These are phyloP conservation scores for Venturia pyrina DNA, from an alignment of 2,329 filamentous ascomycete genomes.

Conservation along the genomic window DNA sequence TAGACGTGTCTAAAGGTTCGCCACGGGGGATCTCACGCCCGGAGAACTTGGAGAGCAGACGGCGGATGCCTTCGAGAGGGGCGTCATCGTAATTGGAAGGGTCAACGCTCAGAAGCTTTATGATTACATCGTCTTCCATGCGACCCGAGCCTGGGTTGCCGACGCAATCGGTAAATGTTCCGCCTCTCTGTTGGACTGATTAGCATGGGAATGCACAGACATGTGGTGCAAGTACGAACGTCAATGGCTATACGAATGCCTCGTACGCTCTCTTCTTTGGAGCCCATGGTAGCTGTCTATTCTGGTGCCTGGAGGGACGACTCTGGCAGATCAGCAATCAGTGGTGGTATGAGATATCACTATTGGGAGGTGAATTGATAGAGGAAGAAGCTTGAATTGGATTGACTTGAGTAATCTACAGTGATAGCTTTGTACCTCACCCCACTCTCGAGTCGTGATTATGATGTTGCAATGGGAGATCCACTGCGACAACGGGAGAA, in stretches of 20 bases:
- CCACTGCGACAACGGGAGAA: neutral
- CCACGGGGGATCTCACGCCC: conserved; percentile 68
- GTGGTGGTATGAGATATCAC: neutral
- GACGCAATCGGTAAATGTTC: conserved; percentile 88
- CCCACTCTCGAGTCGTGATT: neutral
- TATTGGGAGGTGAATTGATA: neutral
- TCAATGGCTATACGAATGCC: conserved; percentile 67
- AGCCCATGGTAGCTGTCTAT: neutral
- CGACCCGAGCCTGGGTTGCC: conserved; percentile 63
- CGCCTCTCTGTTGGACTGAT: conserved; percentile 50
- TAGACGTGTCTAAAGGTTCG: conserved; percentile 65
- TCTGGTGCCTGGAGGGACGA: neutral
- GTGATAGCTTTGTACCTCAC: neutral
- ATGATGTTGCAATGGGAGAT: neutral
- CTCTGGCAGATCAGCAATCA: neutral
- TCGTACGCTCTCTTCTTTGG: conserved; percentile 11
- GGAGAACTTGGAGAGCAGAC: conserved; percentile 71
- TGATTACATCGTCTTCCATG: conserved; percentile 65
- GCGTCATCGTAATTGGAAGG: conserved; percentile 86
- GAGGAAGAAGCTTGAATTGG: neutral
- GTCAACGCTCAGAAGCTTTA: conserved; percentile 84
- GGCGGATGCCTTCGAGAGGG: conserved; percentile 80
- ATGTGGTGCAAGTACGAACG: conserved; percentile 18
- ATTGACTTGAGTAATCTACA: neutral
- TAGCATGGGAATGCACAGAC: conserved; percentile 11